phyloP scores from a whole-genome alignment of 805 yeast species.

The Limtongozyma cylindracea region DNA sequence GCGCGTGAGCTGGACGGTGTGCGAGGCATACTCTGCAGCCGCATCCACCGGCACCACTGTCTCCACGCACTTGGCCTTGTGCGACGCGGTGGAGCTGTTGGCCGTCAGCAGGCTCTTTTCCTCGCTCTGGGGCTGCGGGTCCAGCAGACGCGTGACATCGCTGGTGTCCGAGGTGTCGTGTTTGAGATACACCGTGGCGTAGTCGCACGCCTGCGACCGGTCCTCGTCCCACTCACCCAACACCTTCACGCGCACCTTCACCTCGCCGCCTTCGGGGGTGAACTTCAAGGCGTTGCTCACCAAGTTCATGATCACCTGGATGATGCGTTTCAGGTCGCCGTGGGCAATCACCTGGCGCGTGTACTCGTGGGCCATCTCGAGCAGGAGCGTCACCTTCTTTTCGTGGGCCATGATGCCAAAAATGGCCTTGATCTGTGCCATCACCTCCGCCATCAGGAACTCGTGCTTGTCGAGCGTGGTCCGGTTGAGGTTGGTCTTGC shows the following conservation, averaged over 20 bases:
- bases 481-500: slow-evolving; percentile 73
- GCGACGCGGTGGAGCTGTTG: no score
- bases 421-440: slow-evolving; percentile 64
- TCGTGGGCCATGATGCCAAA: slow-evolving; percentile 61
- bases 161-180: slow-evolving; percentile 5
- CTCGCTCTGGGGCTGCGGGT: no score
- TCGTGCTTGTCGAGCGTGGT: slow-evolving; percentile 65
- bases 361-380: slow-evolving; percentile 35
- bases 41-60: no score
- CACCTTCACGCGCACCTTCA: slow-evolving; percentile 33
- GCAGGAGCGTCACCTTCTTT: slow-evolving; percentile 42
- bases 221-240: slow-evolving; percentile 40
- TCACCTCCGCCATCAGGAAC: slow-evolving; percentile 59
- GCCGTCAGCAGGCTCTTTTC: slow-evolving; percentile 12
- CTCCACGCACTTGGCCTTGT: no score
- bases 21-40: slow-evolving; percentile 14
- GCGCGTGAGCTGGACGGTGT: slow-evolving; percentile 7
- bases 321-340: slow-evolving; percentile 79
- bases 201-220: slow-evolving; percentile 15
- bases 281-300: slow-evolving; percentile 82
- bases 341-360: slow-evolving; percentile 37
- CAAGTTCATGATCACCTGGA: slow-evolving; percentile 80
- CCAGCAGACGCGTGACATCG: slow-evolving; percentile 9
- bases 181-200: slow-evolving; percentile 16
- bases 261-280: slow-evolving; percentile 74